These are phyloP conservation scores for Schizonepeta tenuifolia DNA, from an alignment of 257 asterid genomes.

Conservation along the genomic window DNA sequence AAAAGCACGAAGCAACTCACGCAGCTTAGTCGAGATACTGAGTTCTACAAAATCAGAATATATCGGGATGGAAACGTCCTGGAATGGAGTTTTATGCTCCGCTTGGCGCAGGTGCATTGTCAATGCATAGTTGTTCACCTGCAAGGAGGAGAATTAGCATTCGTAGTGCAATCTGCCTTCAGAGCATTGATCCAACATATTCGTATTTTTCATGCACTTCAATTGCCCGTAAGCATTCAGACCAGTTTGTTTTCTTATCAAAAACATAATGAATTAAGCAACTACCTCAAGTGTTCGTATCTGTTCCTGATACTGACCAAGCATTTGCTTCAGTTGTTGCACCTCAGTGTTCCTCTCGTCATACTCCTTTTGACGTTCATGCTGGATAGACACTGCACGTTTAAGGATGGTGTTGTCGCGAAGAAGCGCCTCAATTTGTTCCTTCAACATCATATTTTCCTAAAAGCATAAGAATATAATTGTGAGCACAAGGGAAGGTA, in stretches of 20 bases:
- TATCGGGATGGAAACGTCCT: slow-evolving; percentile 68
- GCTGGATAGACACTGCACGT: slow-evolving; percentile 80
- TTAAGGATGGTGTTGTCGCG: slow-evolving; percentile 72
- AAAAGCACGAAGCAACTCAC: slow-evolving; percentile 22
- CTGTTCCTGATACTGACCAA: slow-evolving; percentile 71
- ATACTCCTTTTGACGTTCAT: slow-evolving; percentile 77
- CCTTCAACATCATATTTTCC: slow-evolving; percentile 78
- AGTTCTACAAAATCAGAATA: slow-evolving; percentile 42
- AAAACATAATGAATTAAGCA: background rate
- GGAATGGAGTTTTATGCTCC: slow-evolving; percentile 59
- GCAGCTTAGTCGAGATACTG: background rate
- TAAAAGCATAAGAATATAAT: slow-evolving; percentile 29
- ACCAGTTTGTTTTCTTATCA: too few species aligned
- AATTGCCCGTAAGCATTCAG: background rate
- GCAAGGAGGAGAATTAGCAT: slow-evolving; percentile 27
- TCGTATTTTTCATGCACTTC: background rate
- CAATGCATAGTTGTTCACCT: slow-evolving; percentile 80
- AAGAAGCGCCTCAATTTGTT: slow-evolving; percentile 57
- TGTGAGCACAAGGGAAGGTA: background rate
- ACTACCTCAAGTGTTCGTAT: slow-evolving; percentile 75
- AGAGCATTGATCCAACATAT: background rate
- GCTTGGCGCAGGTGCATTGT: slow-evolving; percentile 67
- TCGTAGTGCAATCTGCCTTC: background rate
- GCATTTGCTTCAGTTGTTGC: slow-evolving; percentile 70
- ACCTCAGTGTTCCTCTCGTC: slow-evolving; percentile 70